phyloP scores from a whole-genome alignment of 208 protist species.

The Polymyxa betae region DNA sequence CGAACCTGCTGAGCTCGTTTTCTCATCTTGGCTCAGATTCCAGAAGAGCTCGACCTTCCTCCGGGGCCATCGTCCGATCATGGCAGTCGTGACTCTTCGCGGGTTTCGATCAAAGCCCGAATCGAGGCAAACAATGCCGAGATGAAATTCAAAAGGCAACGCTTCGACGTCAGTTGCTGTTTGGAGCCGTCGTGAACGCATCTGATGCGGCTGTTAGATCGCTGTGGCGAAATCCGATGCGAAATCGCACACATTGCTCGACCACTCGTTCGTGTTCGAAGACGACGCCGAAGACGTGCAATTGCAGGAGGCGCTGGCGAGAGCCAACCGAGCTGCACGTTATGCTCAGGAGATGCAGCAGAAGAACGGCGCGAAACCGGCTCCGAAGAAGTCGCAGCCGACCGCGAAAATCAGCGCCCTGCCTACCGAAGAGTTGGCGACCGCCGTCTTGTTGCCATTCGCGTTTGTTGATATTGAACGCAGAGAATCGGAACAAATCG shows the following conservation, averaged over 20 bases:
- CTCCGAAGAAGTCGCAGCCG: not conserved
- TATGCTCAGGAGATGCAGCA: not conserved
- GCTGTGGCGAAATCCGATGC: slow-evolving; percentile 13
- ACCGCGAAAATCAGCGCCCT: slow-evolving; percentile 46
- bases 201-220: not conserved
- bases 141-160: not conserved
- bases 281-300: not conserved
- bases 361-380: not conserved
- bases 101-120: not conserved
- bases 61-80: not conserved
- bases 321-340: not conserved
- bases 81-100: not conserved
- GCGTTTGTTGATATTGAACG: too few relatives aligned
- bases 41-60: not conserved
- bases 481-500: too few relatives aligned
- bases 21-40: too few relatives aligned
- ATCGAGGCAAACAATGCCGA: not conserved
- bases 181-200: not conserved
- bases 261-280: not conserved
- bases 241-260: not conserved
- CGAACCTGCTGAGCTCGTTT: not conserved
- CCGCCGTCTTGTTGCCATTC: too few relatives aligned
- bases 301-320: slow-evolving; percentile 6
- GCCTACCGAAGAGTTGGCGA: too few relatives aligned
- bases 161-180: not conserved